Evolutionary conservation across 2,329 filamentous ascomycete species (phyloP).

Genomic region (Lizonia empirigonia): DNA sequence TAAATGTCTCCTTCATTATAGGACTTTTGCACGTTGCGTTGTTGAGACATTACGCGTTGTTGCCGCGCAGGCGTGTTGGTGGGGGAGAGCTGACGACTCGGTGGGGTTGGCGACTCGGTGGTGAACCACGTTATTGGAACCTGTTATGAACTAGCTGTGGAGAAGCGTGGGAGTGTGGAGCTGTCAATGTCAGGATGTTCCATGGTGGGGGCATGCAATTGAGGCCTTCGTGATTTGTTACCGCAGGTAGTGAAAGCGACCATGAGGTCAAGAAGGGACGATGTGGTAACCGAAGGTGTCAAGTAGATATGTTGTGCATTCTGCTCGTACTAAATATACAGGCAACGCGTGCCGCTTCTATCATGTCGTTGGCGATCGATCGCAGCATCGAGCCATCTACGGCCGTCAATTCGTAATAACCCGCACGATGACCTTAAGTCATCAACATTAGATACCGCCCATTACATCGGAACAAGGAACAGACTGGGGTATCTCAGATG

Average conservation of each 20-base stretch:
- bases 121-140: too few species aligned
- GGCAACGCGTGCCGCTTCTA: conserved; percentile 6
- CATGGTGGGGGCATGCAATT: conserved; percentile 2
- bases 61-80: too few species aligned
- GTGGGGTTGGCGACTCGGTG: too few species aligned
- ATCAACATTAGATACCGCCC: conserved; percentile 22
- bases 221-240: conserved; percentile 2
- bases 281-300: neutral
- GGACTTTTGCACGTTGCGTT: too few species aligned
- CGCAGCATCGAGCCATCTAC: conserved; percentile 16
- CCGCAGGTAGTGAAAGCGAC: neutral
- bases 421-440: conserved; percentile 9
- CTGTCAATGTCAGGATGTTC: conserved; percentile 3
- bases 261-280: neutral
- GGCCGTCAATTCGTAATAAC: conserved; percentile 14
- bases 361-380: conserved; percentile 11
- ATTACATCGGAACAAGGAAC: conserved; percentile 20
- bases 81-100: too few species aligned
- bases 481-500: conserved; percentile 34
- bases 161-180: conserved; percentile 8
- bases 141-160: conserved; percentile 2
- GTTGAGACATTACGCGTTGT: too few species aligned
- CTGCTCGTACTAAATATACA: conserved; percentile 13
- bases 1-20: too few species aligned
- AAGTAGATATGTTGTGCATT: conserved; percentile 1